phyloP scores from a whole-genome alignment of 495 filamentous ascomycete species.

The Penicillium malachiteum region DNA sequence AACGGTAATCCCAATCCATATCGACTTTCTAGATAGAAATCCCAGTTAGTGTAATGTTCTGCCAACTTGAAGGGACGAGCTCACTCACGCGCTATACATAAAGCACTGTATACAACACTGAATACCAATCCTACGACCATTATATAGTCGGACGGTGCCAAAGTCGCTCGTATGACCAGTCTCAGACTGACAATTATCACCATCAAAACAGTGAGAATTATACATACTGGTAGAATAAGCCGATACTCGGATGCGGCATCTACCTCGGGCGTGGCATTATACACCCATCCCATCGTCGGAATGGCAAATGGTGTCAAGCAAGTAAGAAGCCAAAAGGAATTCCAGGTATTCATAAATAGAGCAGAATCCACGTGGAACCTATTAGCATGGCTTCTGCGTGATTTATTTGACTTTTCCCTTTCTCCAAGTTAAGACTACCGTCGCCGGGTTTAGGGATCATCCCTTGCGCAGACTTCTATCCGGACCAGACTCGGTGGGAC shows the following conservation, averaged over 20 bases:
- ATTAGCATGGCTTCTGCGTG: background rate
- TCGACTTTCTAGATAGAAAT: slow-evolving; percentile 44
- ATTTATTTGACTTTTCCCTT: background rate
- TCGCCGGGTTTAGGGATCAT: background rate
- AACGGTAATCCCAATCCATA: slow-evolving; percentile 52
- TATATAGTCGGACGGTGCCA: slow-evolving; percentile 49
- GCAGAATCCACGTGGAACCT: background rate
- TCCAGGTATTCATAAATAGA: background rate
- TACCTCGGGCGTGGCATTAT: slow-evolving; percentile 41
- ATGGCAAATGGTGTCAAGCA: background rate
- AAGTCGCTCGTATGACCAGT: slow-evolving; percentile 31
- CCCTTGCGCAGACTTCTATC: background rate
- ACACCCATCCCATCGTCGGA: slow-evolving; percentile 40
- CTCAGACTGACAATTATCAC: slow-evolving; percentile 35
- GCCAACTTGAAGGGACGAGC: background rate
- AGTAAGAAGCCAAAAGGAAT: background rate
- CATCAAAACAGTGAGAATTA: slow-evolving; percentile 42
- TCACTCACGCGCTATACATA: slow-evolving; percentile 51
- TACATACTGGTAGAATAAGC: slow-evolving; percentile 44
- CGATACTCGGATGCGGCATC: slow-evolving; percentile 41
- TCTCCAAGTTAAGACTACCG: background rate
- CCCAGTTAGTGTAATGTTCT: slow-evolving; percentile 2
- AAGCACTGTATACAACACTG: slow-evolving; percentile 46
- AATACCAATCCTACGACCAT: slow-evolving; percentile 46
- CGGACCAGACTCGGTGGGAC: background rate